Percentiles rank a stretch among this genome's conserved stretches.
Conservation (phyloP, 257 asterid species). For the Solanum microdontum region DNA sequence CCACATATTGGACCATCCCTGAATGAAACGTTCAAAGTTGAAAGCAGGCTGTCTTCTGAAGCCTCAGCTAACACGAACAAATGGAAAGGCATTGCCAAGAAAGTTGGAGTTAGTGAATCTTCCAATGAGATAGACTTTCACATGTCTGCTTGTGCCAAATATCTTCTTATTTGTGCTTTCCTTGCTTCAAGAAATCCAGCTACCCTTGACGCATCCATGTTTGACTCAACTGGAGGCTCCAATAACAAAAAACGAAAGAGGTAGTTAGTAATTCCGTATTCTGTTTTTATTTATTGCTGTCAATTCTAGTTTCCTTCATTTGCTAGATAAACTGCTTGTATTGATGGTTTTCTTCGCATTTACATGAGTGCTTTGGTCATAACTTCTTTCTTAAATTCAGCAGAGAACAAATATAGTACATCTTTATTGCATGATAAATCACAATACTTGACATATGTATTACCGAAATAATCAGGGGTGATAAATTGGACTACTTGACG, state of each 20-base stretch:
- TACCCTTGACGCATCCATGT: conserved; percentile 87
- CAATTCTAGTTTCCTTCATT: not conserved
- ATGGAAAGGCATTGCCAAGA: conserved; percentile 32
- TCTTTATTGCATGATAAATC: not conserved
- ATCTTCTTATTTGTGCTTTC: conserved; percentile 86
- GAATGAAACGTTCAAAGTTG: conserved; percentile 48
- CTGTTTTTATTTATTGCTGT: not conserved
- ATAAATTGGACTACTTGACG: not conserved
- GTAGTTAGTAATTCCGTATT: conserved; percentile 42
- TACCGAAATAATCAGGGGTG: not conserved
- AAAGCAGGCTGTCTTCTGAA: conserved; percentile 31
- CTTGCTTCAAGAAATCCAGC: conserved; percentile 98
- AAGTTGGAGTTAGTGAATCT: conserved; percentile 29
- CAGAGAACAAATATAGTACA: not conserved
- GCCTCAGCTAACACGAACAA: conserved; percentile 26
- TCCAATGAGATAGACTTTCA: conserved; percentile 52
- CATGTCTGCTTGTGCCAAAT: conserved; percentile 81
- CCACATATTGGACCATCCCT: conserved; percentile 44
- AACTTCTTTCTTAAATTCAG: not conserved
- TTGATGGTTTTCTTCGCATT: not conserved
- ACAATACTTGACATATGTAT: not conserved
- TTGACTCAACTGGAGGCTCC: conserved; percentile 90
- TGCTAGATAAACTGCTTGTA: not conserved
- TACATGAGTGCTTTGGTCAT: not conserved
- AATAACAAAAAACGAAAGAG: conserved; percentile 63